Percentiles rank a stretch among this genome's conserved stretches.
These are phyloP conservation scores for Termitomyces sp. DNA, from an alignment of 768 basidiomycete genomes.

Conservation along the genomic window DNA sequence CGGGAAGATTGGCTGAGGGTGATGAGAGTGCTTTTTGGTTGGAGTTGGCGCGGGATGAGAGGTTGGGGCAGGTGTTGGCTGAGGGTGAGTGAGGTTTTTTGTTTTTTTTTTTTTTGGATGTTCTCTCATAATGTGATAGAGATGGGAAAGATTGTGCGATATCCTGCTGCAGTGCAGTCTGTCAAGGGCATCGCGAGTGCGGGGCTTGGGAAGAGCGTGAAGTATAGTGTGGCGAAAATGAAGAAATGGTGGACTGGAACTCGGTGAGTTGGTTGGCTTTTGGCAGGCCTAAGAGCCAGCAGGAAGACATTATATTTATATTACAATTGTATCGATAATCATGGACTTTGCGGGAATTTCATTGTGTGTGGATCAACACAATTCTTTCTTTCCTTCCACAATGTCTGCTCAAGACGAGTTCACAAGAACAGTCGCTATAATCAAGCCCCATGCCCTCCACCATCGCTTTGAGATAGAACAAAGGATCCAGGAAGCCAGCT, in stretches of 20 bases:
- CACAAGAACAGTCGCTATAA: slow-evolving; percentile 72
- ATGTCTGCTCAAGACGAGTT: no score
- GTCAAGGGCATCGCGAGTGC: slow-evolving; percentile 84
- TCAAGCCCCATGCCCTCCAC: slow-evolving; percentile 72
- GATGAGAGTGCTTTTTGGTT: slow-evolving; percentile 78
- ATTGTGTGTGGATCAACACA: no score
- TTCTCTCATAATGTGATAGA: slow-evolving; percentile 34
- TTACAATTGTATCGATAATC: slow-evolving; percentile 10
- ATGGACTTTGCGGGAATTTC: no score
- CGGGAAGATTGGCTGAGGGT: slow-evolving; percentile 38
- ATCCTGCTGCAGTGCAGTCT: slow-evolving; percentile 80
- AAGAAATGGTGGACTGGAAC: slow-evolving; percentile 72
- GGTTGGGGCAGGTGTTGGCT: slow-evolving; percentile 45
- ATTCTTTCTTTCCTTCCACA: no score
- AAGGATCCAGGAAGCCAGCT: slow-evolving; percentile 72
- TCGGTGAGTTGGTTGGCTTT: background rate
- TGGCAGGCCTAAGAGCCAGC: slow-evolving; percentile 5
- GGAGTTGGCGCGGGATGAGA: slow-evolving; percentile 59
- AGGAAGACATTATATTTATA: no score
- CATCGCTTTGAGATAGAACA: slow-evolving; percentile 79
- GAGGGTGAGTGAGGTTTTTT: slow-evolving; percentile 35
- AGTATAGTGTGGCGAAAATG: slow-evolving; percentile 73
- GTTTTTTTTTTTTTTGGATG: background rate
- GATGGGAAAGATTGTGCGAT: slow-evolving; percentile 70
- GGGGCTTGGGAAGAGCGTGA: slow-evolving; percentile 71